Base-by-base conservation (phyloP, 805 yeast genomes). In the Barnettozyma pratensis region DNA sequence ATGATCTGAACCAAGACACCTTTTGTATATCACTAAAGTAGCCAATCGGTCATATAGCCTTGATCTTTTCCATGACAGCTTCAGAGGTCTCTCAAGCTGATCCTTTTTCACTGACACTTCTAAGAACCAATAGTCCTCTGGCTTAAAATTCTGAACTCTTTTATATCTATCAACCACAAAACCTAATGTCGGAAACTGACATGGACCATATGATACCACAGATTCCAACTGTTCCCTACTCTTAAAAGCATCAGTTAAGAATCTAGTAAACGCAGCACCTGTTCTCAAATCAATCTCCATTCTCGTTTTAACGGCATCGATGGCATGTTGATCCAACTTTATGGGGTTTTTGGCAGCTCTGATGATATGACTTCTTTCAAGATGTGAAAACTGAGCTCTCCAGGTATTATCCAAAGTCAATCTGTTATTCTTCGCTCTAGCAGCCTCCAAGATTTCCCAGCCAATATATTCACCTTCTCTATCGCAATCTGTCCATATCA, bases 401-500 rank as follows among this genome's bases (percentile, higher is more conserved):
- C 78, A 81, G 4, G 84, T 71, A 32, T 74, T 72, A 9, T 70
- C 73, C 19, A 77, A 58, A 1, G 66, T 69, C 39, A 89, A 59
- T 2, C 67, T 53, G 1, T 66, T 56, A 59, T 85, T 68, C 1
- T 66, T 70, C 52, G 71, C 72, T 44, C 63, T 61, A 0, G 96
- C 97, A n/a, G 82, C 83, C 46, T 81, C 74, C 35, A 79, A 73
- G 12, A 95, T 80, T 58, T 91, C 96, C 69, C 75, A 80, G 0
- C 97, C 98, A 48, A 91, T 91, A 64, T 81, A 85, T 64, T 91
- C 98, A 2, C 98, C 98, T 63, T 91, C 98, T 36, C 97, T 73
- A 73, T 91, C 98, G 67, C 99, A 94, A 74, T 94, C 99, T 1
- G 99, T 94, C 98, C 99, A 94, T 7, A 94, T 88, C 87, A 89